Conservation (phyloP, 1,284 basidiomycete genomes). For the Singerocomus inundabilis region DNA sequence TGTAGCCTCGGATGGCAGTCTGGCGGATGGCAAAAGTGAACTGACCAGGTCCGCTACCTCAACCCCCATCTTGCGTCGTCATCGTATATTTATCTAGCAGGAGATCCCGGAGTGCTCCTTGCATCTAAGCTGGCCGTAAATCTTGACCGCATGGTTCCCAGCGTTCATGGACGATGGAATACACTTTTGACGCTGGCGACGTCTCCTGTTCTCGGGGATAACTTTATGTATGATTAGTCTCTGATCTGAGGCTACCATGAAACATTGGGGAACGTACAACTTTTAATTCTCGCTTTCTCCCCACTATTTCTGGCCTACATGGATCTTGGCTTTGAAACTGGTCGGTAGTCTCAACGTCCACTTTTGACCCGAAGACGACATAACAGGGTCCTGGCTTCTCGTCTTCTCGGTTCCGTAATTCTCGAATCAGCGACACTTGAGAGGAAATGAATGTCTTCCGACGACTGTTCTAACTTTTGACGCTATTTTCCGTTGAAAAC, state of each 20-base stretch:
- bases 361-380: not conserved
- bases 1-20: too few relatives aligned
- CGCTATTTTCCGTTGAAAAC: not conserved
- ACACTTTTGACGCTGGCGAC: not conserved
- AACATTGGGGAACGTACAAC: not conserved
- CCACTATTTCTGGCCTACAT: not conserved
- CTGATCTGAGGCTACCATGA: not conserved
- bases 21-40: not conserved
- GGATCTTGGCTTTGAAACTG: not conserved
- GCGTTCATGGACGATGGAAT: not conserved
- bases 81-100: not conserved
- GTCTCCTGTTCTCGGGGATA: not conserved
- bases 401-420: not conserved
- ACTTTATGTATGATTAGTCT: not conserved
- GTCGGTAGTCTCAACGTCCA: not conserved
- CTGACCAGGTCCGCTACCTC: not conserved
- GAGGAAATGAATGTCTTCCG: not conserved
- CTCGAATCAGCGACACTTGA: not conserved
- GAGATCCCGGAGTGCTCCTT: not conserved
- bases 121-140: not conserved
- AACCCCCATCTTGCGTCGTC: not conserved
- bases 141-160: not conserved
- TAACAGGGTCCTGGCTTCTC: not conserved
- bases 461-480: not conserved
- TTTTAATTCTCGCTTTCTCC: not conserved